Percentiles rank a stretch among this genome's conserved stretches.
Conservation (phyloP, 805 yeast genomes). For the Metschnikowia lachancei region DNA sequence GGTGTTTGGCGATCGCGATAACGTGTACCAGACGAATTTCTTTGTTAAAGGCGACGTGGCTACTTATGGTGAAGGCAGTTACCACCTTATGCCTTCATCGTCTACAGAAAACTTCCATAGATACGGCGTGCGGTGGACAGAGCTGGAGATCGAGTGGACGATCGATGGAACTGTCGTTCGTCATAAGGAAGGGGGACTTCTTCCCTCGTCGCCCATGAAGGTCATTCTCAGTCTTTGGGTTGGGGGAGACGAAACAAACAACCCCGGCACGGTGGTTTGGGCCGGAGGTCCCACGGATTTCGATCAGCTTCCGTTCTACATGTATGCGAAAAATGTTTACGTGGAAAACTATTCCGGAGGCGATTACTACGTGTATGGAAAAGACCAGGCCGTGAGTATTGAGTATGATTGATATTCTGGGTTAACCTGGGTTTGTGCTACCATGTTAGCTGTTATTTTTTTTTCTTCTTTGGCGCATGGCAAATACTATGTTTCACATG, state of each 20-base stretch:
- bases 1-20: slow-evolving; percentile 35
- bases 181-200: slow-evolving; percentile 16
- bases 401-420: neutral
- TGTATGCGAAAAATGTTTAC: slow-evolving; percentile 26
- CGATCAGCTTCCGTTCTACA: slow-evolving; percentile 29
- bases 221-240: slow-evolving; percentile 41
- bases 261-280: slow-evolving; percentile 39
- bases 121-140: slow-evolving; percentile 40
- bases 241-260: slow-evolving; percentile 38
- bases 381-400: slow-evolving; percentile 10
- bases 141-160: slow-evolving; percentile 29
- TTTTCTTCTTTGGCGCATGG: too few species aligned
- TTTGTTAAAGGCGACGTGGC: slow-evolving; percentile 40
- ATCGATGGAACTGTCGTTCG: slow-evolving; percentile 31
- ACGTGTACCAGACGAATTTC: slow-evolving; percentile 35
- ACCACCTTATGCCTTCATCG: slow-evolving; percentile 26
- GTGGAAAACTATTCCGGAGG: slow-evolving; percentile 33
- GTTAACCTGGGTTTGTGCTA: too few species aligned
- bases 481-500: too few species aligned
- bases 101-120: slow-evolving; percentile 27
- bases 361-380: slow-evolving; percentile 29
- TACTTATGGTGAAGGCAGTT: slow-evolving; percentile 35
- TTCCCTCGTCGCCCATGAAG: slow-evolving; percentile 37
- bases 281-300: slow-evolving; percentile 40
- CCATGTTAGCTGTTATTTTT: too few species aligned